phyloP scores from a whole-genome alignment of 176 grass and related monocot species.

The Avena insularis region DNA sequence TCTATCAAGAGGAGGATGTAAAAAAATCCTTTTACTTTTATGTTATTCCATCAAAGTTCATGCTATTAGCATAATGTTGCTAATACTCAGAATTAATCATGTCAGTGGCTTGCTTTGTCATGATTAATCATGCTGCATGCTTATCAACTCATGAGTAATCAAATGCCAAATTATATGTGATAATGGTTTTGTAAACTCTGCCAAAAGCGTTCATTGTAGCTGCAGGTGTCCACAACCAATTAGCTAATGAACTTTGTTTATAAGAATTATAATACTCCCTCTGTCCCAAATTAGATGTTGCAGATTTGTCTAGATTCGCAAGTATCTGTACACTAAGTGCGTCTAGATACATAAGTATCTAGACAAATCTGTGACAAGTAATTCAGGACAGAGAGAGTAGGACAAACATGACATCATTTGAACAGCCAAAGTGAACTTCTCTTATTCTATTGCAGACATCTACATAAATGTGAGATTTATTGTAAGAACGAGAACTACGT shows the following conservation, averaged over 20 bases:
- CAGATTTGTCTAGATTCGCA: too few relatives aligned
- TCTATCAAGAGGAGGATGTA: neutral
- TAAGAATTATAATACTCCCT: neutral
- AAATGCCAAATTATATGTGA: neutral
- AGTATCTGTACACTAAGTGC: too few relatives aligned
- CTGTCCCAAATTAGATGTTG: too few relatives aligned
- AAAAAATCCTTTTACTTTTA: constrained; percentile 35
- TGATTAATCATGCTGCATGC: neutral
- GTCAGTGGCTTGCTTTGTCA: neutral
- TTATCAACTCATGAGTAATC: constrained; percentile 4
- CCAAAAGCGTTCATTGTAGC: neutral
- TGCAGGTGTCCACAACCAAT: neutral
- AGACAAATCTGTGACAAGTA: too few relatives aligned
- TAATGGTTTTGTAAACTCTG: constrained; percentile 12
- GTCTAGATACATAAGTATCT: too few relatives aligned
- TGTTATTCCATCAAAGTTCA: neutral
- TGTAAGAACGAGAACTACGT: neutral
- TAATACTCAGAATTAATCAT: neutral
- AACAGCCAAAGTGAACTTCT: constrained; percentile 2
- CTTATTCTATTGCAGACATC: neutral
- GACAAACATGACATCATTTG: neutral
- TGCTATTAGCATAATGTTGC: constrained; percentile 14
- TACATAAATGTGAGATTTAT: constrained; percentile 4
- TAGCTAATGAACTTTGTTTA: neutral
- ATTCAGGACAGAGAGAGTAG: too few relatives aligned